A percentile compares a stretch with the other conserved stretches of the same genome.
Conservation (phyloP, 2,329 filamentous ascomycete species). For the Neonectria coccinea region DNA sequence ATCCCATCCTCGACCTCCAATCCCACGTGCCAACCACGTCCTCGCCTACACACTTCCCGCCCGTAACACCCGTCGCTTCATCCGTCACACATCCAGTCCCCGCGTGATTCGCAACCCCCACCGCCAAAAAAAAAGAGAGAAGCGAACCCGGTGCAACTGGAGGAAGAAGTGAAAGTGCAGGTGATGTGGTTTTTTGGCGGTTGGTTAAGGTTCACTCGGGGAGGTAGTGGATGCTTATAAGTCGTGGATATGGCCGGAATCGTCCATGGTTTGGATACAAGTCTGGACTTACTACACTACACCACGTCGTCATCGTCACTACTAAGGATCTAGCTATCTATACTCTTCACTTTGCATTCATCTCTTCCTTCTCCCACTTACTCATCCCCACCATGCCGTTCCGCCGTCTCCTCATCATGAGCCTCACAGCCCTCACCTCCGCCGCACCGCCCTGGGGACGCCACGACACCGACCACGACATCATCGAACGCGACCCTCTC, state of each 20-base stretch:
- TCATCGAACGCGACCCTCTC: background rate
- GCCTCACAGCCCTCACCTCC: background rate
- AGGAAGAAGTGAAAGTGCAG: background rate
- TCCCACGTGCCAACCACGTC: background rate
- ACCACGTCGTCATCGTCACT: background rate
- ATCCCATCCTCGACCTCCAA: too few species aligned
- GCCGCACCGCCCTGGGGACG: conserved; percentile 5
- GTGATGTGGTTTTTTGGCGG: background rate
- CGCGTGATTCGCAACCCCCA: background rate
- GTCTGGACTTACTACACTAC: background rate
- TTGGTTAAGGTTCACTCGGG: background rate
- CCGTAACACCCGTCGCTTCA: background rate
- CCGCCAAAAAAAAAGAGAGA: background rate
- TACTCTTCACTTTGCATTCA: background rate
- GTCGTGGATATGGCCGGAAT: background rate
- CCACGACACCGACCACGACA: background rate
- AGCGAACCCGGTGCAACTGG: background rate
- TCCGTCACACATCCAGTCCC: too few species aligned
- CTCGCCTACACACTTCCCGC: background rate
- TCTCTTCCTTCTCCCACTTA: background rate
- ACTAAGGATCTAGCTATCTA: background rate
- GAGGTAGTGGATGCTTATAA: background rate
- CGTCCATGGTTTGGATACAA: background rate
- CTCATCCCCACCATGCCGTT: conserved; percentile 13
- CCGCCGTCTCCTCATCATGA: conserved; percentile 15